These are phyloP conservation scores for Cornus suecica DNA, from an alignment of 148 eudicot genomes.

Conservation along the genomic window DNA sequence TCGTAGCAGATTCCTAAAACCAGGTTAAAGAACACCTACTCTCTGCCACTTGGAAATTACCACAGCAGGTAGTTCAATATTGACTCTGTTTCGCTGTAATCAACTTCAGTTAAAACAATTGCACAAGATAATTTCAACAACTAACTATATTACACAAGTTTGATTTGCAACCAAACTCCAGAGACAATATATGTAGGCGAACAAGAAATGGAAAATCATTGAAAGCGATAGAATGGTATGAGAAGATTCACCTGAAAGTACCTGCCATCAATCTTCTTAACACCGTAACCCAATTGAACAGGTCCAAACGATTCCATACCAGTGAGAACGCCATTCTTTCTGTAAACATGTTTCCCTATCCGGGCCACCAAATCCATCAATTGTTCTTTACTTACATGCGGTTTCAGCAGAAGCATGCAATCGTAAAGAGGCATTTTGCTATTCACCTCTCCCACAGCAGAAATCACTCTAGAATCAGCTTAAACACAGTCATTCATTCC, in stretches of 20 bases:
- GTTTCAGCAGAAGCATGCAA: constrained; percentile 86
- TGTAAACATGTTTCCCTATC: constrained; percentile 72
- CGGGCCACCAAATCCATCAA: constrained; percentile 59
- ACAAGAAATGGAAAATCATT: not conserved
- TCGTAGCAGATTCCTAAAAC: not conserved
- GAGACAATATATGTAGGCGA: not conserved
- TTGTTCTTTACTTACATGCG: constrained; percentile 39
- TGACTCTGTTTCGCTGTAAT: not conserved
- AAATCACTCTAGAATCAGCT: constrained; percentile 10
- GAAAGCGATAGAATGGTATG: not conserved
- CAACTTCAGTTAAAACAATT: not conserved
- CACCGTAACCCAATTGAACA: constrained; percentile 87
- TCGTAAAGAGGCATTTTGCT: constrained; percentile 85
- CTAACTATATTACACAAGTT: too few species aligned
- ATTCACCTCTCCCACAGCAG: not conserved
- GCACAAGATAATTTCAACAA: not conserved
- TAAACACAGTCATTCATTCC: not conserved
- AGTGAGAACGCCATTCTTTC: constrained; percentile 80
- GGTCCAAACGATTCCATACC: constrained; percentile 59
- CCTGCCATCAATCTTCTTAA: constrained; percentile 89
- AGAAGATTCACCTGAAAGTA: constrained; percentile 58
- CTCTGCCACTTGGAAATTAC: not conserved
- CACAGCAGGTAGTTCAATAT: not conserved
- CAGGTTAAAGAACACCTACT: not conserved
- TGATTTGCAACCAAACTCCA: not conserved